Percentiles rank a stretch among this genome's conserved stretches.
These are phyloP conservation scores for Zygosaccharomyces gambellarensis DNA, from an alignment of 805 yeast genomes.

Conservation along the genomic window DNA sequence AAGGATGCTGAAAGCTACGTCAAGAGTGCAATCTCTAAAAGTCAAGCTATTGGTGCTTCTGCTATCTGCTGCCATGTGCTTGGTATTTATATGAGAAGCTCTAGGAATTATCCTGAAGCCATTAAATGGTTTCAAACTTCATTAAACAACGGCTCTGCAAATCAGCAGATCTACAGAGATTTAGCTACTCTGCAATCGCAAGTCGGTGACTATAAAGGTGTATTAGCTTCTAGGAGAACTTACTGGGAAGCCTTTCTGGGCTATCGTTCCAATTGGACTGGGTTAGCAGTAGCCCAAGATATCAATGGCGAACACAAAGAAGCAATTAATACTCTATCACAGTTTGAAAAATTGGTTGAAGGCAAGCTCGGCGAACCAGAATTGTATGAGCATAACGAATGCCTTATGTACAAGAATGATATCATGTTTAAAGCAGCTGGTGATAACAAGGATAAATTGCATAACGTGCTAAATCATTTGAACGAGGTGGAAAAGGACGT, in stretches of 20 bases:
- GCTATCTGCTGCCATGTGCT: conserved; percentile 78
- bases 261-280: conserved; percentile 86
- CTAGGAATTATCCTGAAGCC: conserved; percentile 68
- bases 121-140: conserved; percentile 74
- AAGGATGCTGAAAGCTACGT: conserved; percentile 62
- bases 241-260: conserved; percentile 73
- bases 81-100: conserved; percentile 74
- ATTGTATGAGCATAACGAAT: conserved; percentile 74
- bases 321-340: conserved; percentile 66
- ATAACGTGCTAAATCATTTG: conserved; percentile 59
- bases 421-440: conserved; percentile 62
- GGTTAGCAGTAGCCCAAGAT: conserved; percentile 79
- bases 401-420: conserved; percentile 65
- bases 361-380: conserved; percentile 66
- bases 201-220: conserved; percentile 61
- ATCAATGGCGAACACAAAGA: conserved; percentile 59
- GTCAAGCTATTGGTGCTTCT: conserved; percentile 42
- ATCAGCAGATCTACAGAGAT: conserved; percentile 76
- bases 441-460: conserved; percentile 35
- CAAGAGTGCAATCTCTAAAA: conserved; percentile 54
- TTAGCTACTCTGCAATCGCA: conserved; percentile 76
- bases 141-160: conserved; percentile 69
- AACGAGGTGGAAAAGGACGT: conserved; percentile 49
- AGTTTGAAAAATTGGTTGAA: conserved; percentile 69
- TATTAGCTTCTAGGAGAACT: conserved; percentile 58